These are phyloP conservation scores for Aspergillus bombycis DNA, from an alignment of 2,329 filamentous ascomycete species.

Conservation along the genomic window DNA sequence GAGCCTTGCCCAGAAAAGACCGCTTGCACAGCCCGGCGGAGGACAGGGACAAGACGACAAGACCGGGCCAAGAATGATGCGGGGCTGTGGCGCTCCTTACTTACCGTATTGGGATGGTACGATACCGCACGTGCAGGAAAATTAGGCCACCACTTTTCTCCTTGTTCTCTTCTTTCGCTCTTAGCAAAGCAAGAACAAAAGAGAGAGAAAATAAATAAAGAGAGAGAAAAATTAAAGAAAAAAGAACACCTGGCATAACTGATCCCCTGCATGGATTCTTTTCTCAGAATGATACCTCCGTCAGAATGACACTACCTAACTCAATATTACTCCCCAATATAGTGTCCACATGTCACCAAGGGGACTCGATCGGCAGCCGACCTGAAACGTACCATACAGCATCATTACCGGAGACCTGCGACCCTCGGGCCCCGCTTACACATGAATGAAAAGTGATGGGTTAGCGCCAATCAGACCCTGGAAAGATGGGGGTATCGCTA, in stretches of 20 bases:
- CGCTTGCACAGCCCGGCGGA: constrained; percentile 36
- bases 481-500: neutral
- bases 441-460: neutral
- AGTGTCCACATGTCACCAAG: neutral
- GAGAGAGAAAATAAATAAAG: neutral
- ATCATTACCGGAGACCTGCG: neutral
- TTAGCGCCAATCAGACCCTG: constrained; percentile 5
- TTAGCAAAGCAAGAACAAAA: neutral
- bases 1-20: constrained; percentile 42
- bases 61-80: constrained; percentile 40
- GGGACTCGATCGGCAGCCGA: constrained; percentile 2
- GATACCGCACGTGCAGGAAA: neutral
- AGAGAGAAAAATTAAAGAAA: neutral
- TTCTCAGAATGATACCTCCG: neutral
- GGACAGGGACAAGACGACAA: constrained; percentile 34
- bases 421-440: constrained; percentile 10
- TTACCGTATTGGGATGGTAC: neutral
- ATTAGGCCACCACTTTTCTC: constrained; percentile 4
- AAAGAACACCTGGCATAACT: neutral
- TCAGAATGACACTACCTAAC: neutral
- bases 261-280: neutral
- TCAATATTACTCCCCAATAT: neutral
- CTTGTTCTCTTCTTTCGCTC: neutral
- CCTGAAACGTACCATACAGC: constrained; percentile 2
- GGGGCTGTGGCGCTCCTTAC: constrained; percentile 19